These are phyloP conservation scores for Cruciata laevipes DNA, from an alignment of 257 asterid species.

Conservation along the genomic window DNA sequence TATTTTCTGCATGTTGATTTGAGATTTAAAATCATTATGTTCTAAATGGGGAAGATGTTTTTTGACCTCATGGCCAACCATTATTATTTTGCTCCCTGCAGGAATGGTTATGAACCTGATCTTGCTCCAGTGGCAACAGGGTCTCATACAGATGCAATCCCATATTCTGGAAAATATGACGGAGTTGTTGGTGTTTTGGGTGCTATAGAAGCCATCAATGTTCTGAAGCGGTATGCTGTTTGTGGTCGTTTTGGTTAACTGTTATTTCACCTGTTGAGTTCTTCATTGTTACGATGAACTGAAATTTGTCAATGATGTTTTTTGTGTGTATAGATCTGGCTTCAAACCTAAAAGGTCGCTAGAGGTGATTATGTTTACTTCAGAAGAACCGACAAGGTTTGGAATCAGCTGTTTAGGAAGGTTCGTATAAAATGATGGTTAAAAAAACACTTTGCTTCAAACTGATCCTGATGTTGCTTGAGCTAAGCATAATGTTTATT, in stretches of 20 bases:
- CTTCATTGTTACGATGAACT: neutral
- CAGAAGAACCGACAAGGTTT: conserved; percentile 97
- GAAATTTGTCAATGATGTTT: neutral
- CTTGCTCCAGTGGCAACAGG: conserved; percentile 78
- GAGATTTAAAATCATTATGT: neutral
- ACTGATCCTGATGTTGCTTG: neutral
- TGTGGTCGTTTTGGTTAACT: neutral
- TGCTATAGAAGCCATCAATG: conserved; percentile 93
- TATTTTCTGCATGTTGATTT: neutral
- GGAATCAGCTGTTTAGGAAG: conserved; percentile 98
- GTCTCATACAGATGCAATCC: conserved; percentile 91
- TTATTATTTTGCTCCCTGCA: conserved; percentile 10
- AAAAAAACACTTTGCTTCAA: neutral
- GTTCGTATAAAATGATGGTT: conserved; percentile 26
- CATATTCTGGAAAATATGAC: conserved; percentile 90
- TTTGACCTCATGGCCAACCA: neutral
- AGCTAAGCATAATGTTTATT: conserved; percentile 1
- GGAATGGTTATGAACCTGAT: conserved; percentile 75
- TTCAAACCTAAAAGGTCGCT: conserved; percentile 83
- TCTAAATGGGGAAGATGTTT: neutral
- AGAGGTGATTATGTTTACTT: conserved; percentile 95
- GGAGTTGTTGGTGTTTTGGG: conserved; percentile 97
- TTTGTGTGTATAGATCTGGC: conserved; percentile 43
- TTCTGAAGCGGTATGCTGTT: conserved; percentile 53
- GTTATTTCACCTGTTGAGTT: neutral